Base-by-base conservation (phyloP, 371 early-diverging fungal species). In the Basidiobolus meristosporus region DNA sequence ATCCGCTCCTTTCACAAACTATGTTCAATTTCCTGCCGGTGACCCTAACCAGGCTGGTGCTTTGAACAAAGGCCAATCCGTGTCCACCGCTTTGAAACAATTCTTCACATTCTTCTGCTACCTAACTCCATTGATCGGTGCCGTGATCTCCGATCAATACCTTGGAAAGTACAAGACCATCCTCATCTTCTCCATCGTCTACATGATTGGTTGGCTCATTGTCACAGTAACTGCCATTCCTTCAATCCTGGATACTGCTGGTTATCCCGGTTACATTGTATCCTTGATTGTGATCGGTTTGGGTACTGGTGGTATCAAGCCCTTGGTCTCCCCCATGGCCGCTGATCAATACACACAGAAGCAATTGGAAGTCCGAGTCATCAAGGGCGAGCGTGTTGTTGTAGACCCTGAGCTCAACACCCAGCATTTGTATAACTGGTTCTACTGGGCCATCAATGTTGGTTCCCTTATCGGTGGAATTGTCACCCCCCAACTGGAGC, bases 291-390 rank as follows among this genome's bases (percentile, higher is more conserved):
- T 26, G 26, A 78, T 89, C 37, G 76, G 84, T 26, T 56, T 82
- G 36, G 86, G 87, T 42, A 83, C 89, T 2, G 91, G 91, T 32
- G 85, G 89, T 41, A 89, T 90, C 53, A 89, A 89, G 57, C 62
- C 79, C 30, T 68, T 70, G 51, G 72, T 82, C 34, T 66, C 74
- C 17, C 45, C 81, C 4, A 65, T 80, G 44, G 72, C 73, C 11
- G 85, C 80, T 22, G 79, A 80, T 47, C 79, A 82, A 56, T 26
- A 26, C 26, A 26, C 3, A 26, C 26, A 26, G 26, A 26, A 26
- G 26, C 5, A 26, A 9, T 26, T 26, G 26, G 26, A 26, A 9
- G 26, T 26, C 9, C 26, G 26, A 26, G 50, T 68, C 40, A 56
- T 48, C 44, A 2, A 54, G 40, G 34, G 42, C 47, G 26, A 36